A percentile compares a stretch with the other conserved stretches of the same genome.
These are phyloP conservation scores for Tripterygium wilfordii DNA, from an alignment of 177 flowering plant genomes.

Conservation along the genomic window DNA sequence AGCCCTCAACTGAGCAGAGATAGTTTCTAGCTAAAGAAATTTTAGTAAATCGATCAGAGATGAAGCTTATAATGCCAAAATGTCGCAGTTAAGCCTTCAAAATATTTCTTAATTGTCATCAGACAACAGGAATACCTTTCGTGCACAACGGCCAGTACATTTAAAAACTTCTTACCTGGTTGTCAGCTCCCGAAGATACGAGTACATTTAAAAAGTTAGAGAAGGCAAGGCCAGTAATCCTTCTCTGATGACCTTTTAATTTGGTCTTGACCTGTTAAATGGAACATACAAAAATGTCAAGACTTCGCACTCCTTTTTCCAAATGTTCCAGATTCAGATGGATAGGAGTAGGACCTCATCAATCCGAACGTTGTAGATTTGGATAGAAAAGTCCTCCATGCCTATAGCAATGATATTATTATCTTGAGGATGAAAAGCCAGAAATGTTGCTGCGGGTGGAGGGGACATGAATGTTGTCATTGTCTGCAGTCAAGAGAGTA, in stretches of 20 bases:
- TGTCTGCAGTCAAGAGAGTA: conserved; percentile 41
- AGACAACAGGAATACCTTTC: too few relatives aligned
- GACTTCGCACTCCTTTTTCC: not conserved
- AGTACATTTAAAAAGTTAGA: conserved; percentile 50
- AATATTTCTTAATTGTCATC: too few relatives aligned
- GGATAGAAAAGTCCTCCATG: conserved; percentile 86
- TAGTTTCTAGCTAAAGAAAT: too few relatives aligned
- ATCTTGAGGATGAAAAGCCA: conserved; percentile 88
- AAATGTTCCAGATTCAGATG: not conserved
- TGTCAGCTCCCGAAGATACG: conserved; percentile 76
- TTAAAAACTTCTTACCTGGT: conserved; percentile 38
- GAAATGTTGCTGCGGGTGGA: conserved; percentile 90
- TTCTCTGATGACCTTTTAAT: conserved; percentile 6
- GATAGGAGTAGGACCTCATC: conserved; percentile 50
- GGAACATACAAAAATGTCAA: not conserved
- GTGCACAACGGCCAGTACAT: not conserved
- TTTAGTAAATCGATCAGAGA: too few relatives aligned
- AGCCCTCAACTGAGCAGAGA: not conserved
- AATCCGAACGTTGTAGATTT: conserved; percentile 80
- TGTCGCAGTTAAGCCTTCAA: not conserved
- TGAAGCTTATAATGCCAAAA: too few relatives aligned
- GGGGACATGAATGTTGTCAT: conserved; percentile 92
- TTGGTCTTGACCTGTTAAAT: conserved; percentile 2
- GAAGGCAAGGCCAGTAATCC: conserved; percentile 48
- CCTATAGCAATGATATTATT: conserved; percentile 93